Conservation (phyloP, 208 protist genomes). For the Histomonas meleagridis region DNA sequence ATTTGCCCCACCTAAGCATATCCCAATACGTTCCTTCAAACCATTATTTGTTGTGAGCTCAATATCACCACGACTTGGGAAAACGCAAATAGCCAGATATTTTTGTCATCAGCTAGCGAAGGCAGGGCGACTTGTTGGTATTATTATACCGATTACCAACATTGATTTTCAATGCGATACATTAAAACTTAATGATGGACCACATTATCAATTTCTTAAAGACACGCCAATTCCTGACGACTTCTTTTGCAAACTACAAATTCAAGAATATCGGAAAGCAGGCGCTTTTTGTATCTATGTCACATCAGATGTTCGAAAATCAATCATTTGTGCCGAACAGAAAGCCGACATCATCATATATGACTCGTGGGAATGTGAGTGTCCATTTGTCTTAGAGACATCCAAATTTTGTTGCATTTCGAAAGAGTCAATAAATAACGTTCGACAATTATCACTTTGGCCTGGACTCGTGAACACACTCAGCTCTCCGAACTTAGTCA, state of each 20-base stretch:
- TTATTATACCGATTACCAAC: background rate
- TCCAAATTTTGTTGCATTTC: background rate
- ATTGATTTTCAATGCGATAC: background rate
- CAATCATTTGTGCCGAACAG: slow-evolving; percentile 1
- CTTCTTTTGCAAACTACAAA: background rate
- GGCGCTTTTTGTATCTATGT: background rate
- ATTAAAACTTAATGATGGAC: background rate
- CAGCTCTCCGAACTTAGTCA: background rate
- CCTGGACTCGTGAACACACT: background rate
- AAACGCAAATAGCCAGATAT: background rate
- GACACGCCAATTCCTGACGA: background rate
- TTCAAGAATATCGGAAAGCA: background rate
- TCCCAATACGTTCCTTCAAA: background rate
- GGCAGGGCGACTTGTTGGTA: background rate
- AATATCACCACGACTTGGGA: background rate
- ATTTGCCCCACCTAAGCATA: background rate
- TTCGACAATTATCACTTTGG: background rate
- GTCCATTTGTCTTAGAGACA: background rate
- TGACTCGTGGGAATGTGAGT: background rate
- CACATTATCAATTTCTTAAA: background rate
- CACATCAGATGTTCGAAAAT: background rate
- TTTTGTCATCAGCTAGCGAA: background rate
- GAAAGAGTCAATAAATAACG: background rate
- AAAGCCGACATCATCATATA: background rate
- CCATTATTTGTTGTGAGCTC: background rate